Base-by-base conservation (phyloP, 2,329 filamentous ascomycete genomes). In the Ophiostoma australiae region DNA sequence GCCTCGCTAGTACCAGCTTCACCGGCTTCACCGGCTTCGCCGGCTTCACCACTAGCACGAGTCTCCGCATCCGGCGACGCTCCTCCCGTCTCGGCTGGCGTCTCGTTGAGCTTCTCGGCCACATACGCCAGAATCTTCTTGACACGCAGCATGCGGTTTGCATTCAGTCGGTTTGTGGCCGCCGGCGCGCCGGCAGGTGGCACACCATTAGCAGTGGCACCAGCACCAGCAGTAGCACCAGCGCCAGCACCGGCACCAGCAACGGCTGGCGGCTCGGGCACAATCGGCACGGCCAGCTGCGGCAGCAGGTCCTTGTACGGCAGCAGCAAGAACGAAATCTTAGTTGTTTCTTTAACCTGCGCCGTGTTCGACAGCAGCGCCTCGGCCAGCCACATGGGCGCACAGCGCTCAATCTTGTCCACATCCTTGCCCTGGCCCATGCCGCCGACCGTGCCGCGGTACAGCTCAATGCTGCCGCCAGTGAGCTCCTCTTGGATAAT, bases 51-150 rank as follows among this genome's bases (percentile, higher is more conserved):
- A 39, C 70, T 76, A 23, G 73, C 74, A 15, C 76, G 77, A 10
- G 76, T 75, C 23, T 76, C 76, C 6, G 77, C 75, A 20, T 76
- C 58, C 15, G n/a, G 71, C 73, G 7, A 11, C 33, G 4, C 58
- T 27, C 48, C 37, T n/a, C 20, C 33, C n/a, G 23, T 15, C 33
- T 65, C 71, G 8, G 52, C 27, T 1, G 17, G 35, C 15, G 71
- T 27, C 8, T 48, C 67, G 72, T 48, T 58, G 72, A 99, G 94
- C 70, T 94, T 87, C 80, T 99, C 95, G 0, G 93, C 92, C 23
- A 99, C 88, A 76, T 99, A 99, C 0, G 89, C 88, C 72, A 98
- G 82, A 31, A 99, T 95, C 83, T 99, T 99, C 82, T 93, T 94
- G 3, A 96, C 93, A 67, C 95, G 88, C 69, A 99, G 84, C 95